Base-by-base conservation (phyloP, 1,139 yeast genomes). In the Saccharomycopsis phalli region DNA sequence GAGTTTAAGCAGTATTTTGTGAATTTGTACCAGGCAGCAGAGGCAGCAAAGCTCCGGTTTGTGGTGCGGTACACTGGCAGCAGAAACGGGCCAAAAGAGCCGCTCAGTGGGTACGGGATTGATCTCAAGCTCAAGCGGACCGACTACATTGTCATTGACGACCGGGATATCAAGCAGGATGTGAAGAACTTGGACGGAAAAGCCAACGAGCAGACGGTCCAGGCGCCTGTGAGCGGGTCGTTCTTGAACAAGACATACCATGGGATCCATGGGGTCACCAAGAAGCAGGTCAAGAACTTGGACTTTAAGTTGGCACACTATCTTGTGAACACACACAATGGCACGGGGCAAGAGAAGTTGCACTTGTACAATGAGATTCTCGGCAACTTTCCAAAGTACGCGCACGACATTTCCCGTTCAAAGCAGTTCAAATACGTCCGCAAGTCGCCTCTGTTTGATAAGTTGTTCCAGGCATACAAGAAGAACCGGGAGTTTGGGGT, bases 61-160 rank as follows among this genome's bases (percentile, higher is more conserved):
- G 70, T 79, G 2, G 74, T 94, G 81, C 69, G 96, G 50, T 80
- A 84, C 51, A 66, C 49, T 14, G 30, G 40, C 14, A 20, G 38
- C 3, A 51, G 54, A 1, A 45, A 37, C 2, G 29, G 40, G 2
- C 35, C 13, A 1, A 40, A 34, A 1, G 75, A 73, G 33, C 36
- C 51, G 0, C 54, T 82, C 25, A 53, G 72, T 7, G 94, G 93
- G 0, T 84, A 74, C 56, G 93, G 87, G 1, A 77, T 71, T 4
- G 79, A 71, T 32, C 55, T 81, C 37, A 69, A 76, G 1, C 53
- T 80, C 46, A 80, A 79, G 49, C 62, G 79, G 46, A 71, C 81
- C 0, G 84, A 79, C 49, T 77, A 78, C 47, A 60, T 75, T 13
- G 81, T 69, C 2, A 67, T 76, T 43, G 84, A 78, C 51, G 86